Base-by-base conservation (phyloP, 2,329 filamentous ascomycete species). In the Xylaria sp. region DNA sequence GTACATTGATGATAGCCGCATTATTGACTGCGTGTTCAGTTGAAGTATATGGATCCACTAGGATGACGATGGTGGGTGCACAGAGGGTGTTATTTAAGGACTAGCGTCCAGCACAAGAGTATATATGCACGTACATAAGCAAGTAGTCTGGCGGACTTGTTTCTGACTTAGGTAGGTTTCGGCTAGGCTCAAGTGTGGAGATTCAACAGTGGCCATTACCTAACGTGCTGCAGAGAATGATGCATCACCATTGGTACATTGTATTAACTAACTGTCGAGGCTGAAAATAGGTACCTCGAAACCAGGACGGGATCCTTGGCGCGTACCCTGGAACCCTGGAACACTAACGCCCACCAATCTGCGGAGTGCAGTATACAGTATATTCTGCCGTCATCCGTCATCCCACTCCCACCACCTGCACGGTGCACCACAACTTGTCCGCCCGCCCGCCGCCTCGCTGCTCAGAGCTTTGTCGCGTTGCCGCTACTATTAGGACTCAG, bases 361-460 rank as follows among this genome's bases (percentile, higher is more conserved):
- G 49, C 44, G 40, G 56, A 46, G 61, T n/a, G 44, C 64, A 53
- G 65, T 31, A 23, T 44, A 64, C n/a, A 48, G 54, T 59, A 58
- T 56, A 60, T 61, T 53, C 64, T 54, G 62, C 66, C 61, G 63
- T 68, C 68, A 68, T 68, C 68, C 60, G 63, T 68, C 68, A 68
- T 68, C 68, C 60, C 67, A 69, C 67, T 44, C 63, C 46, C 58
- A 57, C 53, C 44, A 51, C 44, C 31, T 51, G 42, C 51, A 66
- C 59, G 56, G 63, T 67, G 64, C 65, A 67, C 65, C 64, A 63
- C 67, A 48, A 63, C 54, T 63, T 40, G 58, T 61, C 61, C 44
- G 60, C 60, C 66, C 57, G 59, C 59, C 66, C 51, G 54, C 56
- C 44, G 59, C 60, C 60, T 63, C 10, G 28, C 60, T 49, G 53